Evolutionary conservation across 164 flowering plant genomes (phyloP).

Genomic region (Dillenia turbinata): DNA sequence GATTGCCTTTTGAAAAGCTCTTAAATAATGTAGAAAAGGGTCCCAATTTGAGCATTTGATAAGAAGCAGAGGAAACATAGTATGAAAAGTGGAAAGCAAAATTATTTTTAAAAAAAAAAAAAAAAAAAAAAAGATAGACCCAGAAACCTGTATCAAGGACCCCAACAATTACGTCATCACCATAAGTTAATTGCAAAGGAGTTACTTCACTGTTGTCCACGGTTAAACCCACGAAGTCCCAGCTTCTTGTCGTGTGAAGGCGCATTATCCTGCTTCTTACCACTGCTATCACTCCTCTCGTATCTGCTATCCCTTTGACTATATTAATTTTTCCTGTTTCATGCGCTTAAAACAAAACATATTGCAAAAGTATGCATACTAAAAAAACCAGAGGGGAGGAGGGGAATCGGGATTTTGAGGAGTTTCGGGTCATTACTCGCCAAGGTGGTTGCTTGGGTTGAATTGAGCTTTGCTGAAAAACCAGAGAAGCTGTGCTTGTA

Average conservation of each 20-base stretch:
- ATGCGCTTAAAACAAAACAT: neutral
- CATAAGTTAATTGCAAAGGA: conserved; percentile 42
- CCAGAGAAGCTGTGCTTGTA: conserved; percentile 71
- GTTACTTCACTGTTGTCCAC: conserved; percentile 20
- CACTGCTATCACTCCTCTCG: conserved; percentile 55
- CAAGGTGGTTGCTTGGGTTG: conserved; percentile 54
- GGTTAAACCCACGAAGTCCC: conserved; percentile 74
- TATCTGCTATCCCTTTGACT: conserved; percentile 36
- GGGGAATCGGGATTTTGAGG: neutral
- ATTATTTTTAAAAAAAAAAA: neutral
- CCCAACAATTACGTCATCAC: conserved; percentile 45
- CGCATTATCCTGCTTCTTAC: conserved; percentile 41
- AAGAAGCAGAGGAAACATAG: neutral
- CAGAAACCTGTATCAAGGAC: conserved; percentile 36
- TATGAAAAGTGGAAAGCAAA: neutral
- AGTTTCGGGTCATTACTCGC: conserved; percentile 30
- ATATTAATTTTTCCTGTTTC: neutral
- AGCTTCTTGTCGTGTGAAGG: conserved; percentile 74
- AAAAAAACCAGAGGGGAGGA: too few species aligned
- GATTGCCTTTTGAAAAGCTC: too few species aligned
- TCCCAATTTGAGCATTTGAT: too few species aligned
- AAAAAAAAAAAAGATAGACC: neutral
- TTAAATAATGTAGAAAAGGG: too few species aligned
- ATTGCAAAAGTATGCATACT: too few species aligned
- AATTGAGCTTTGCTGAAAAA: conserved; percentile 63